phyloP scores from a whole-genome alignment of 1,139 yeast genomes.

The Torulaspora pretoriensis region DNA sequence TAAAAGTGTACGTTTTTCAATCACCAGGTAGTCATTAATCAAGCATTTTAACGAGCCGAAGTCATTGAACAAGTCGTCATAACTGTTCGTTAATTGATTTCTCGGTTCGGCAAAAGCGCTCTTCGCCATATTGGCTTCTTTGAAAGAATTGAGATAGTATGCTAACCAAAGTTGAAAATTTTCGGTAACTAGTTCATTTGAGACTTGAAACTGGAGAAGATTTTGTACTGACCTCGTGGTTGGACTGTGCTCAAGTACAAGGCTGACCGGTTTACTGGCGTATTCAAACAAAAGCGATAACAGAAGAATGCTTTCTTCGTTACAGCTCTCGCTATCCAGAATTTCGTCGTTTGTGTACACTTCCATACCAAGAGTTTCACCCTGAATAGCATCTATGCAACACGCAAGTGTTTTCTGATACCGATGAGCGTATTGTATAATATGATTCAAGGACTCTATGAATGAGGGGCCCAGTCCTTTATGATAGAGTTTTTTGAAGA shows the following conservation, averaged over 20 bases:
- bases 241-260: slow-evolving; percentile 4
- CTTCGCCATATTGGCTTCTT: slow-evolving; percentile 1
- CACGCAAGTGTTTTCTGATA: slow-evolving; percentile 11
- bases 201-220: slow-evolving; percentile 10
- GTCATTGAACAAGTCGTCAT: slow-evolving; percentile 2
- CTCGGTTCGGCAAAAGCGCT: neutral
- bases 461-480: slow-evolving; percentile 3
- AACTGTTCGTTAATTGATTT: neutral
- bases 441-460: slow-evolving; percentile 3
- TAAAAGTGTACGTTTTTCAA: slow-evolving; percentile 2
- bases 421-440: neutral
- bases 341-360: slow-evolving; percentile 13
- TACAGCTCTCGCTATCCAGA: slow-evolving; percentile 5
- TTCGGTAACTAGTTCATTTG: slow-evolving; percentile 5
- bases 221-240: slow-evolving; percentile 2
- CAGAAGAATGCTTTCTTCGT: slow-evolving; percentile 6
- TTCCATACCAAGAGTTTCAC: slow-evolving; percentile 2
- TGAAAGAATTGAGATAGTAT: slow-evolving; percentile 10
- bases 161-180: slow-evolving; percentile 19
- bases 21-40: slow-evolving; percentile 9
- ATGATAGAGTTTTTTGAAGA: slow-evolving; percentile 1
- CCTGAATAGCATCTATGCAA: slow-evolving; percentile 17
- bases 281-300: slow-evolving; percentile 16
- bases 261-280: slow-evolving; percentile 5
- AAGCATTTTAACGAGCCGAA: slow-evolving; percentile 10